Percentiles rank a stretch among this genome's conserved stretches.
phyloP scores from a whole-genome alignment of 345 rosid genomes.

The Laguncularia racemosa region DNA sequence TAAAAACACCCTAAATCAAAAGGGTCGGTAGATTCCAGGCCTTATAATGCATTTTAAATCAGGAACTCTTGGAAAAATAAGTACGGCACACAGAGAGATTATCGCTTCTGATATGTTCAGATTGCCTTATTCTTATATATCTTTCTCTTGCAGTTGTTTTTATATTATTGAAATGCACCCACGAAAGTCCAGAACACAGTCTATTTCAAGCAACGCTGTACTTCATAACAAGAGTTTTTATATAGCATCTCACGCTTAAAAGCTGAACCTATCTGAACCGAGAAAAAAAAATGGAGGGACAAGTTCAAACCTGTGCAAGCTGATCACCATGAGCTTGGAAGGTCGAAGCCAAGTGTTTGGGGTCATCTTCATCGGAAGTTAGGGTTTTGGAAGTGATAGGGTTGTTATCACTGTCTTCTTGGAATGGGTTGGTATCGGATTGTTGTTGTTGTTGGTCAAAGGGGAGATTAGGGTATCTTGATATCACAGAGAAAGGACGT shows the following conservation, averaged over 20 bases:
- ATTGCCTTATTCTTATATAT: no score
- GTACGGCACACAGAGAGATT: no score
- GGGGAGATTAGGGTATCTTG: constrained; percentile 47
- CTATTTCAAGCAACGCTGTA: no score
- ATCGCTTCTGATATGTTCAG: no score
- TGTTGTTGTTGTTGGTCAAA: constrained; percentile 33
- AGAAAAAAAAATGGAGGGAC: not conserved
- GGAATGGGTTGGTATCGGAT: not conserved
- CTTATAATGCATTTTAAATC: no score
- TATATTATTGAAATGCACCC: no score
- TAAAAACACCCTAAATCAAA: no score
- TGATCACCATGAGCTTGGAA: constrained; percentile 64
- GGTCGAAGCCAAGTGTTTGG: constrained; percentile 36
- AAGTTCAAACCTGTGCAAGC: constrained; percentile 57
- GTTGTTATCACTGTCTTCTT: not conserved
- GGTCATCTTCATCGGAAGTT: constrained; percentile 9
- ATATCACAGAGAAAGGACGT: constrained; percentile 41
- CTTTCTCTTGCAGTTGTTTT: no score
- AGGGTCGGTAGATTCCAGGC: no score
- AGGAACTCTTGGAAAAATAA: no score
- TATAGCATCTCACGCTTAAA: not conserved
- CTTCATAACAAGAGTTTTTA: no score
- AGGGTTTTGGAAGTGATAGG: constrained; percentile 2
- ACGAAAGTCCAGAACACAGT: no score
- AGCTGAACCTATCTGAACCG: not conserved